Conservation (phyloP, 2,329 filamentous ascomycete genomes). For the Fusarium burgessii region DNA sequence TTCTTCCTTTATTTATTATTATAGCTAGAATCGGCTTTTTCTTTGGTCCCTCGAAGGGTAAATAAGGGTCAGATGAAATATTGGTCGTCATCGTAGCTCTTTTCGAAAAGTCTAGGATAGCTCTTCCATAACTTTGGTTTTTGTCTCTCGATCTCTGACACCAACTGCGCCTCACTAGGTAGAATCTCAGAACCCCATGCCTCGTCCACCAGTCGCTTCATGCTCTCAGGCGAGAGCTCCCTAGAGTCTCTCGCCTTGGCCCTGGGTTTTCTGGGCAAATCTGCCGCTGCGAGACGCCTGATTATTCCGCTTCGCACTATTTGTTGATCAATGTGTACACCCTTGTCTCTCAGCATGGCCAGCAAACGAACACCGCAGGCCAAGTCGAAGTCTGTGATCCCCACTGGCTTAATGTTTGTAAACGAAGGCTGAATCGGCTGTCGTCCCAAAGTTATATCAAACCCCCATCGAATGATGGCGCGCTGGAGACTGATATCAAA, state of each 20-base stretch:
- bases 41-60: constrained; percentile 4
- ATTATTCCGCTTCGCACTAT: constrained; percentile 48
- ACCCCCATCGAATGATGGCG: constrained; percentile 60
- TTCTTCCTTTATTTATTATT: constrained; percentile 35
- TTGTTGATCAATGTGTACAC: constrained; percentile 52
- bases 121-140: constrained; percentile 49
- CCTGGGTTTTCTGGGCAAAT: constrained; percentile 46
- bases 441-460: constrained; percentile 53
- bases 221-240: constrained; percentile 47
- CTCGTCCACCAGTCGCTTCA: constrained; percentile 50
- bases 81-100: constrained; percentile 42
- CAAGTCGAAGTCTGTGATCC: constrained; percentile 48
- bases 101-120: constrained; percentile 47
- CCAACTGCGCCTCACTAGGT: constrained; percentile 39
- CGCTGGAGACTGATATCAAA: constrained; percentile 57
- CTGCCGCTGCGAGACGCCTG: constrained; percentile 48
- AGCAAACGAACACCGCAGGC: constrained; percentile 54
- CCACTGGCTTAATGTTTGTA: constrained; percentile 11
- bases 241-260: constrained; percentile 48
- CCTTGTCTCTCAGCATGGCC: constrained; percentile 51
- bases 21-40: constrained; percentile 33
- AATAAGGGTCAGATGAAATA: background rate
- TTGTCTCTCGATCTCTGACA: constrained; percentile 46
- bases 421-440: constrained; percentile 30
- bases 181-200: constrained; percentile 53